Percentiles rank a stretch among this genome's conserved stretches.
These are phyloP conservation scores for Hsuehochloa calcarea DNA, from an alignment of 176 grass and related monocot genomes.

Conservation along the genomic window DNA sequence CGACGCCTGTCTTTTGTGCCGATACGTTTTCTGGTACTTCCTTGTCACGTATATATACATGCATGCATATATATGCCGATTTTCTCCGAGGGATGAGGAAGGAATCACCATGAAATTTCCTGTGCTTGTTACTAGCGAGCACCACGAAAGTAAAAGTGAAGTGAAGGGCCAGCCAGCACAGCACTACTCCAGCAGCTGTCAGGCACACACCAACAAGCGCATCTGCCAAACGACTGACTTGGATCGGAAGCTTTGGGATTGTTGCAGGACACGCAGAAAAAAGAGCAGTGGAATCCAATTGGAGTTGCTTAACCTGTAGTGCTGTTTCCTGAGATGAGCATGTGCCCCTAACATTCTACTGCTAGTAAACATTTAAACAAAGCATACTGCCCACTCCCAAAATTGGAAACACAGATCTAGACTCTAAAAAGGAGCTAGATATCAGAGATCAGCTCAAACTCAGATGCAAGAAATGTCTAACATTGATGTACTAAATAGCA, in stretches of 20 bases:
- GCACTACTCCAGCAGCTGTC: neutral
- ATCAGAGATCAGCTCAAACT: neutral
- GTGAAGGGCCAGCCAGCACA: neutral
- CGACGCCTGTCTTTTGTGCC: neutral
- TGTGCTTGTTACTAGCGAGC: neutral
- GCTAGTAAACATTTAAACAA: neutral
- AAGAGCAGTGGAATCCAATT: neutral
- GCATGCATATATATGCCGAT: neutral
- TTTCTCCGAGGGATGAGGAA: neutral
- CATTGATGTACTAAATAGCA: too few species aligned
- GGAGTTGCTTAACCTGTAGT: neutral
- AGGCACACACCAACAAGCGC: neutral
- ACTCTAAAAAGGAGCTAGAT: neutral
- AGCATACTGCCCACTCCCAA: neutral
- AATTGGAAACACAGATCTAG: neutral
- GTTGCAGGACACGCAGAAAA: neutral
- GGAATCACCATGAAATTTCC: neutral
- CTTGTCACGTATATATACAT: neutral
- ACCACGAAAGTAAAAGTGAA: neutral
- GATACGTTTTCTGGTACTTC: neutral
- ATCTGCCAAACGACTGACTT: slow-evolving; percentile 3
- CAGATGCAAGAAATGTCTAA: neutral
- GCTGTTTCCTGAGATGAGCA: neutral
- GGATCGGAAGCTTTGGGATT: neutral
- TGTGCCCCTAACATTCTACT: neutral